phyloP scores from a whole-genome alignment of 768 basidiomycete species.

The Russula ochroleuca region DNA sequence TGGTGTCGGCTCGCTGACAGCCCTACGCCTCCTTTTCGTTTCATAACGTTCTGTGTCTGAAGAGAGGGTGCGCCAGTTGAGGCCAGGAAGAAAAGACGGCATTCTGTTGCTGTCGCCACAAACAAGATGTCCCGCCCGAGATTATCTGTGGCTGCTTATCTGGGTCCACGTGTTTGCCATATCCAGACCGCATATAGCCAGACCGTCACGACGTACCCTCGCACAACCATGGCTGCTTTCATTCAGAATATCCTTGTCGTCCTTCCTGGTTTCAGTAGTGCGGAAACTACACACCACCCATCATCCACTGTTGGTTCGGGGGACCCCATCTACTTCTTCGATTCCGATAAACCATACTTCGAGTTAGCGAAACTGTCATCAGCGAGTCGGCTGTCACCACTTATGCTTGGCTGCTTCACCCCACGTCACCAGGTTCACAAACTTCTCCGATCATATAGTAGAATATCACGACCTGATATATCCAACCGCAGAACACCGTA shows the following conservation, averaged over 20 bases:
- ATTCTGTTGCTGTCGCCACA: not conserved
- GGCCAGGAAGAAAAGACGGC: slow-evolving; percentile 6
- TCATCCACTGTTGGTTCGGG: not conserved
- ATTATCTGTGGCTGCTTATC: not conserved
- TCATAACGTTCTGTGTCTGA: not conserved
- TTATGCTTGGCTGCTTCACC: not conserved
- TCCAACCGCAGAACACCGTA: slow-evolving; percentile 26
- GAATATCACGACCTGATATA: slow-evolving; percentile 14
- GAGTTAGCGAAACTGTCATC: slow-evolving; percentile 11
- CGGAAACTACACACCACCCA: not conserved
- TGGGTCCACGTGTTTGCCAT: slow-evolving; percentile 12
- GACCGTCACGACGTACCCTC: too few species aligned
- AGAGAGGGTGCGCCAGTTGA: not conserved
- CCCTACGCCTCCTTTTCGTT: slow-evolving; percentile 7
- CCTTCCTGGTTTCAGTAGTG: not conserved
- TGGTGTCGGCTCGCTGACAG: slow-evolving; percentile 15
- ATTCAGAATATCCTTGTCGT: slow-evolving; percentile 1
- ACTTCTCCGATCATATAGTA: slow-evolving; percentile 22
- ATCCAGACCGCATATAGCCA: not conserved
- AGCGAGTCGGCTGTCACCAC: not conserved
- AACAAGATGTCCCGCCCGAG: not conserved
- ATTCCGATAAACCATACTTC: slow-evolving; percentile 19
- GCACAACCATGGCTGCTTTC: not conserved
- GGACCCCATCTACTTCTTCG: slow-evolving; percentile 18
- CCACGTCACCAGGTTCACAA: slow-evolving; percentile 20